These are phyloP conservation scores for Cocos nucifera DNA, from an alignment of 176 grass and related monocot genomes.

Conservation along the genomic window DNA sequence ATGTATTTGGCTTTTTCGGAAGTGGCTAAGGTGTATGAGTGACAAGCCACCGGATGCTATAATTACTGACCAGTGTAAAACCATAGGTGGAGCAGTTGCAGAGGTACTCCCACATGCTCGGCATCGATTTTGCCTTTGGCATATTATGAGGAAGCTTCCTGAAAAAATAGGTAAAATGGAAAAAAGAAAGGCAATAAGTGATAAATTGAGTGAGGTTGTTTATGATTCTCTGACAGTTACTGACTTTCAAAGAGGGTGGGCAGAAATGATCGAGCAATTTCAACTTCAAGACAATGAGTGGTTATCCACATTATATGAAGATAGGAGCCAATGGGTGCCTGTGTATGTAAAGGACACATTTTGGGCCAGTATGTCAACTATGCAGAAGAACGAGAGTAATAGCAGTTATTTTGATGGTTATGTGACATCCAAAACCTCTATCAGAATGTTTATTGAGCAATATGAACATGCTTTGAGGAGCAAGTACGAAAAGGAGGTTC, in stretches of 20 bases:
- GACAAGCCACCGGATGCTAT: slow-evolving; percentile 6
- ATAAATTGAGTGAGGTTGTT: slow-evolving; percentile 1
- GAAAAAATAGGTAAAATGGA: slow-evolving; percentile 4
- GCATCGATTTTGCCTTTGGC: slow-evolving; percentile 9
- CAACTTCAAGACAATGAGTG: slow-evolving; percentile 11
- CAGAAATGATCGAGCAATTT: background rate
- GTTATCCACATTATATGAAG: slow-evolving; percentile 1
- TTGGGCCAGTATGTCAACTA: background rate
- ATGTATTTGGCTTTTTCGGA: background rate
- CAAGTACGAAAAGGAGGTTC: background rate
- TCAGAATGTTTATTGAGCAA: slow-evolving; percentile 5
- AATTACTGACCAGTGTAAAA: slow-evolving; percentile 1
- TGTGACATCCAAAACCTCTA: background rate
- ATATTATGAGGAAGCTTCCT: slow-evolving; percentile 2
- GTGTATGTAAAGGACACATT: background rate
- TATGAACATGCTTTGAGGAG: background rate
- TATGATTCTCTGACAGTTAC: slow-evolving; percentile 1
- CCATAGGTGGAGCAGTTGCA: background rate
- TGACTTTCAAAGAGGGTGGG: slow-evolving; percentile 5
- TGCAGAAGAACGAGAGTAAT: background rate
- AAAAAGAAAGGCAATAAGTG: background rate
- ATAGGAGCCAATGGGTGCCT: slow-evolving; percentile 6
- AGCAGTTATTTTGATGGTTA: slow-evolving; percentile 5
- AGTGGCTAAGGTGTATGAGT: slow-evolving; percentile 6
- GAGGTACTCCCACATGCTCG: background rate